A percentile compares a stretch with the other conserved stretches of the same genome.
Evolutionary conservation across 129 eudicot species (phyloP).

Genomic region (Flaveria brownii): DNA sequence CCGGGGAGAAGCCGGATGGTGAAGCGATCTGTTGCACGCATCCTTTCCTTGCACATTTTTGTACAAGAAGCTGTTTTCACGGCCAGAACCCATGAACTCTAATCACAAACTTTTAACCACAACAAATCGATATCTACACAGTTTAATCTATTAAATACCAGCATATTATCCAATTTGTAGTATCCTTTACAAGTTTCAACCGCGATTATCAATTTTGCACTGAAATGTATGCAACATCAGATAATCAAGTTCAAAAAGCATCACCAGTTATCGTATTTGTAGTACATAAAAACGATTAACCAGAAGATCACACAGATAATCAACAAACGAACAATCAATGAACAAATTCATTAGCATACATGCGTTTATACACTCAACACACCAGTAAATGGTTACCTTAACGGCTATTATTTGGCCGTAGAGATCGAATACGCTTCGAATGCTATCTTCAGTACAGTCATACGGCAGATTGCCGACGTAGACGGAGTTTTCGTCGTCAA

Average conservation of each 20-base stretch:
- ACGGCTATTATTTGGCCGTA: slow-evolving; percentile 75
- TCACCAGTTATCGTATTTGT: too few species aligned
- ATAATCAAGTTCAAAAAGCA: background rate
- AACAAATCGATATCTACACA: too few species aligned
- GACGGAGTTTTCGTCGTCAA: slow-evolving; percentile 83
- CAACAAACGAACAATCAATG: background rate
- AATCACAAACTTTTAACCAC: too few species aligned
- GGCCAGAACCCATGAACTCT: too few species aligned
- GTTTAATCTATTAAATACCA: background rate
- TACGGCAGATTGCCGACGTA: slow-evolving; percentile 86
- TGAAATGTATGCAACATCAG: background rate
- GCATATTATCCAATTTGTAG: background rate
- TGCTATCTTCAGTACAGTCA: slow-evolving; percentile 63
- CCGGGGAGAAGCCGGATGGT: too few species aligned
- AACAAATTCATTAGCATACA: background rate
- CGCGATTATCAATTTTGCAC: background rate
- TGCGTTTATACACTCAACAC: background rate
- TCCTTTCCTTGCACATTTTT: too few species aligned
- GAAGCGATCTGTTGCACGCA: too few species aligned
- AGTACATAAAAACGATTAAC: background rate
- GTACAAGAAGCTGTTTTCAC: too few species aligned
- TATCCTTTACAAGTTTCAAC: background rate
- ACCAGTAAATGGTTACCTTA: slow-evolving; percentile 47
- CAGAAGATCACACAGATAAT: background rate
- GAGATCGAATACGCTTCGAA: slow-evolving; percentile 59